phyloP scores from a whole-genome alignment of 164 flowering plant genomes.

The Pachysandra terminalis region DNA sequence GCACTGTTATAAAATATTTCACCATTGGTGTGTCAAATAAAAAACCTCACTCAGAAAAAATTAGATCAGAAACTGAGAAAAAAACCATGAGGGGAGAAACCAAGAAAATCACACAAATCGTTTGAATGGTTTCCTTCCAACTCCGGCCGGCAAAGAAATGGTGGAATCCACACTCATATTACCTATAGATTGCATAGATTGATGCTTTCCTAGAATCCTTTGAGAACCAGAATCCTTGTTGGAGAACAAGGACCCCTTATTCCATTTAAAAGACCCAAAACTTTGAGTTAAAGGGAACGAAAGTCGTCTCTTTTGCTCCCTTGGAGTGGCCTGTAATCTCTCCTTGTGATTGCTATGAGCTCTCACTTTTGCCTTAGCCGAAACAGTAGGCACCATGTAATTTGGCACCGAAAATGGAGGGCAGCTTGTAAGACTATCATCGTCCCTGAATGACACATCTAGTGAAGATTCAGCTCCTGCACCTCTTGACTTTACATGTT shows the following conservation, averaged over 20 bases:
- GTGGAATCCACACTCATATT: constrained; percentile 79
- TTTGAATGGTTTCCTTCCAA: constrained; percentile 87
- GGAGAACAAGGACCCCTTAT: constrained; percentile 46
- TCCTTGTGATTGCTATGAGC: constrained; percentile 49
- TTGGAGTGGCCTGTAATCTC: constrained; percentile 42
- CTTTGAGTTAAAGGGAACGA: constrained; percentile 64
- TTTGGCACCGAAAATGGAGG: constrained; percentile 84
- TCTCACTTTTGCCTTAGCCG: constrained; percentile 79
- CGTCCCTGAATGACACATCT: constrained; percentile 50
- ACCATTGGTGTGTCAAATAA: background rate
- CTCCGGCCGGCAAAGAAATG: constrained; percentile 67
- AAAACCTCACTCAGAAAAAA: constrained; percentile 3
- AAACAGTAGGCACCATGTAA: constrained; percentile 86
- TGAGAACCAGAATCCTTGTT: constrained; percentile 47
- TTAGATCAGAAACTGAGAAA: constrained; percentile 6
- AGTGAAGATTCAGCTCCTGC: constrained; percentile 36
- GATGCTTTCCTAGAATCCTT: constrained; percentile 31
- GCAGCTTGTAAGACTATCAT: constrained; percentile 92
- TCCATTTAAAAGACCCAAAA: constrained; percentile 69
- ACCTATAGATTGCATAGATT: constrained; percentile 49
- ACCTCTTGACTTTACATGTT: constrained; percentile 31
- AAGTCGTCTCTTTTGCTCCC: constrained; percentile 54
- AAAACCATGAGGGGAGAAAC: constrained; percentile 22
- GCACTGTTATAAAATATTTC: constrained; percentile 2
- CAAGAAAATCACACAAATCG: constrained; percentile 66